Conservation (phyloP, 78 protist species). For the Dictyostelium firmibasis region DNA sequence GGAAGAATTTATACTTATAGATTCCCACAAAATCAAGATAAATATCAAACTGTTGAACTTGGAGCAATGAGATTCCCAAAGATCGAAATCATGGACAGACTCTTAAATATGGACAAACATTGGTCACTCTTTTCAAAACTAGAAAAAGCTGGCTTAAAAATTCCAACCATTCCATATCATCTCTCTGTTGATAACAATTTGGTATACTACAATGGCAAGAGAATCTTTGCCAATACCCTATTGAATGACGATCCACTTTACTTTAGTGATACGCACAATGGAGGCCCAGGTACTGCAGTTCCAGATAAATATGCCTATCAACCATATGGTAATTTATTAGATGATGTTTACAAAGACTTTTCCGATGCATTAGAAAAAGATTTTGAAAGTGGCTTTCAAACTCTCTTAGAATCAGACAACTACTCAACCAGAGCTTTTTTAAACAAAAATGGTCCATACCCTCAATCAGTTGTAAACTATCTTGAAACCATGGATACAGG, state of each 20-base stretch:
- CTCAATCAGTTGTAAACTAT: background rate
- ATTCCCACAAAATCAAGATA: background rate
- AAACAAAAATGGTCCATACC: background rate
- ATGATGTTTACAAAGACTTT: background rate
- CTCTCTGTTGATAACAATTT: background rate
- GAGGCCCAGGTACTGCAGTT: slow-evolving; percentile 28
- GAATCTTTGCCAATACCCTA: background rate
- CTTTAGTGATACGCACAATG: slow-evolving; percentile 15
- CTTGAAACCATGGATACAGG: slow-evolving; percentile 6
- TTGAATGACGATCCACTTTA: slow-evolving; percentile 23
- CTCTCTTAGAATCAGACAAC: background rate
- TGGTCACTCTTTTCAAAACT: slow-evolving; percentile 36
- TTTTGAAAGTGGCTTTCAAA: slow-evolving; percentile 33
- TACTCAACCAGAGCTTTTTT: slow-evolving; percentile 7
- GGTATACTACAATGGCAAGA: slow-evolving; percentile 14
- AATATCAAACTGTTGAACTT: slow-evolving; percentile 22
- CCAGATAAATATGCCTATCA: background rate
- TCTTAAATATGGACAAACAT: background rate
- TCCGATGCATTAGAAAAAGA: background rate
- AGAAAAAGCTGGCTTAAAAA: background rate
- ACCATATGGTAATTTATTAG: background rate
- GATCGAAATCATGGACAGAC: slow-evolving; percentile 24
- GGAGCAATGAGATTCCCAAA: slow-evolving; percentile 63
- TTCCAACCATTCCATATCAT: slow-evolving; percentile 15
- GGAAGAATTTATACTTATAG: slow-evolving; percentile 32